These are phyloP conservation scores for Plasmodium vivax DNA, from an alignment of 169 alveolate genomes.

Conservation along the genomic window DNA sequence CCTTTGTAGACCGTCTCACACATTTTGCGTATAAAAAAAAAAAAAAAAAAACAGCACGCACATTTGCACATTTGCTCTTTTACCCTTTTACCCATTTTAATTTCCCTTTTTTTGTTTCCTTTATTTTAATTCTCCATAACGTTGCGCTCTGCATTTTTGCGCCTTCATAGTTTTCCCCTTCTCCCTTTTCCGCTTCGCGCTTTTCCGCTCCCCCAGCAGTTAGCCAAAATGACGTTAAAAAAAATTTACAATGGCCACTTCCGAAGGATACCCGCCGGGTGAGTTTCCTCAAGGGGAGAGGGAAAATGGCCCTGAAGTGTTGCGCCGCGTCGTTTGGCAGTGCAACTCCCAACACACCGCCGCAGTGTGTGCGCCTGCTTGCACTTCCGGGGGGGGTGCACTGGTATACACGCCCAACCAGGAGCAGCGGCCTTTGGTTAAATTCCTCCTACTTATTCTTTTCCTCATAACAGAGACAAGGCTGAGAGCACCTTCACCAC, in stretches of 20 bases:
- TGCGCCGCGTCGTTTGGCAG: background rate
- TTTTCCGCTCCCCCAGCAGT: background rate
- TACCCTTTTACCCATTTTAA: background rate
- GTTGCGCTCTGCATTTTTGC: background rate
- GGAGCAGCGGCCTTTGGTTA: background rate
- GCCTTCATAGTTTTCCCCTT: background rate
- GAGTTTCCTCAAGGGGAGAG: background rate
- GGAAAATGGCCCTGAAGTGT: background rate
- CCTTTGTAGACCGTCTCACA: background rate
- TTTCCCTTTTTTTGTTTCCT: background rate
- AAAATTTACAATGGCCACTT: slow-evolving; percentile 68
- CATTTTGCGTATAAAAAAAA: background rate
- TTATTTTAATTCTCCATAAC: background rate
- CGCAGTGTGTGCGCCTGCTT: background rate
- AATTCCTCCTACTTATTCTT: background rate
- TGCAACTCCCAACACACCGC: background rate
- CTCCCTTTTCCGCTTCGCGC: background rate
- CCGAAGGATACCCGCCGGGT: slow-evolving; percentile 69
- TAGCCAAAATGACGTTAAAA: slow-evolving; percentile 28
- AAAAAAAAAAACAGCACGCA: background rate
- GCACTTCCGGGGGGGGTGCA: background rate
- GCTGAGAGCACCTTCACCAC: background rate
- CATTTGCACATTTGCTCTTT: background rate
- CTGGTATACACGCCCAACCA: background rate
- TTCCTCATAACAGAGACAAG: background rate